phyloP scores from a whole-genome alignment of 768 basidiomycete genomes.

The Pleurotus djamor region DNA sequence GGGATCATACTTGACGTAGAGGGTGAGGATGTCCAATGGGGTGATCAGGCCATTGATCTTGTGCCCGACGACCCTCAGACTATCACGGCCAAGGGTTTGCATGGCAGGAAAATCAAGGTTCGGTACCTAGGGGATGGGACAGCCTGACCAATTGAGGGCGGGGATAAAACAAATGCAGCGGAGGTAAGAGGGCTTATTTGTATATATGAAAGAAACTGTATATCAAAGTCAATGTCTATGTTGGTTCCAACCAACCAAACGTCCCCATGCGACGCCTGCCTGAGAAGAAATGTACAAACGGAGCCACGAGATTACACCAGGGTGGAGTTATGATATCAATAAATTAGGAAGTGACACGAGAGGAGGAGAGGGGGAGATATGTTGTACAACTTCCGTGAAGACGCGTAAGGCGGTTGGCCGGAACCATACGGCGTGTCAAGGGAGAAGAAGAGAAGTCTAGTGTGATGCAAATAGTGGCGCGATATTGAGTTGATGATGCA shows the following conservation, averaged over 20 bases:
- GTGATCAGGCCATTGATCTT: slow-evolving; percentile 90
- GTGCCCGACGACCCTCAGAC: slow-evolving; percentile 82
- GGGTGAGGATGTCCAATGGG: slow-evolving; percentile 73
- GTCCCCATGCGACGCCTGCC: slow-evolving; percentile 6
- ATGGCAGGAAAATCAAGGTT: slow-evolving; percentile 60
- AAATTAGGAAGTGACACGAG: slow-evolving; percentile 1
- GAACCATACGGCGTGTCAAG: neutral
- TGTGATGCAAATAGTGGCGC: slow-evolving; percentile 7
- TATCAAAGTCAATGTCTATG: slow-evolving; percentile 10
- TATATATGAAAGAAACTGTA: slow-evolving; percentile 2
- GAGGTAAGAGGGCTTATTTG: slow-evolving; percentile 4
- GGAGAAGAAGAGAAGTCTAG: slow-evolving; percentile 11
- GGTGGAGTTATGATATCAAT: slow-evolving; percentile 7
- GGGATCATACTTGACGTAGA: slow-evolving; percentile 81
- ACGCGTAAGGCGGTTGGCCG: neutral
- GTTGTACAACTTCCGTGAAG: slow-evolving; percentile 5
- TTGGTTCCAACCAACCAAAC: slow-evolving; percentile 3
- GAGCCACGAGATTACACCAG: slow-evolving; percentile 5
- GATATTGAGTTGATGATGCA: slow-evolving; percentile 1
- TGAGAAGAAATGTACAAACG: slow-evolving; percentile 8
- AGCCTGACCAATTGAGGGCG: slow-evolving; percentile 37
- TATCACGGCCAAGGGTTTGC: slow-evolving; percentile 62
- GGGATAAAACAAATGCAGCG: slow-evolving; percentile 4
- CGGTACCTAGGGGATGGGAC: slow-evolving; percentile 77
- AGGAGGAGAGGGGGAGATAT: neutral